Evolutionary conservation across 2,329 filamentous ascomycete genomes (phyloP).

Genomic region (Dothideomycetes sp.): DNA sequence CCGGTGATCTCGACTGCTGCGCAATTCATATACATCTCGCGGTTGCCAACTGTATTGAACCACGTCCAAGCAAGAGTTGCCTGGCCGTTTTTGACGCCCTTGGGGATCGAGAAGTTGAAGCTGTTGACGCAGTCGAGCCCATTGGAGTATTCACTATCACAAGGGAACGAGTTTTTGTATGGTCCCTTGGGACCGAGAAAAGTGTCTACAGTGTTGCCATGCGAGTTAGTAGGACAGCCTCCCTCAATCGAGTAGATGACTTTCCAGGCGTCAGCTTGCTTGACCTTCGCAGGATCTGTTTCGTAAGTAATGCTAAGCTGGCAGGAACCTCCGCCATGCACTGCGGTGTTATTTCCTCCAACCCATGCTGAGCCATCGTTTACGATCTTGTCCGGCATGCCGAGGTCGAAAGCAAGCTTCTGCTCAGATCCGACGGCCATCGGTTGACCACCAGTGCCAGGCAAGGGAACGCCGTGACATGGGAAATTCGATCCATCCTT

Average conservation of each 20-base stretch:
- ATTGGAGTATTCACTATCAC: slow-evolving; percentile 14
- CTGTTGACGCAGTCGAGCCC: slow-evolving; percentile 33
- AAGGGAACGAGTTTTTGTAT: slow-evolving; percentile 29
- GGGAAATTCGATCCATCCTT: slow-evolving; percentile 62
- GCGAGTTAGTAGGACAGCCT: slow-evolving; percentile 61
- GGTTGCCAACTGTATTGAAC: slow-evolving; percentile 87
- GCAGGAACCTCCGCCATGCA: slow-evolving; percentile 87
- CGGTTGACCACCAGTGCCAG: slow-evolving; percentile 38
- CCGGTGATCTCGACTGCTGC: slow-evolving; percentile 59
- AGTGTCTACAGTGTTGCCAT: slow-evolving; percentile 48
- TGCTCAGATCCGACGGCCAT: slow-evolving; percentile 57
- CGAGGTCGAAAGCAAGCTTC: slow-evolving; percentile 49
- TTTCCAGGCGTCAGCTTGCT: slow-evolving; percentile 59
- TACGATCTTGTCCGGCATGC: slow-evolving; percentile 36
- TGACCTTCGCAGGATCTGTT: slow-evolving; percentile 49
- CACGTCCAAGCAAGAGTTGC: slow-evolving; percentile 87
- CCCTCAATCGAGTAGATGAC: slow-evolving; percentile 84
- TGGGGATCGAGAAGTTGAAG: slow-evolving; percentile 64
- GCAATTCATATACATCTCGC: slow-evolving; percentile 98
- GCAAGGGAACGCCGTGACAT: slow-evolving; percentile 58
- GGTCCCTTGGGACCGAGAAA: slow-evolving; percentile 6
- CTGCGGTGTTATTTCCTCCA: slow-evolving; percentile 51
- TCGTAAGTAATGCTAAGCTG: slow-evolving; percentile 83
- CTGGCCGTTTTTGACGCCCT: slow-evolving; percentile 61
- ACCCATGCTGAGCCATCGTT: neutral